Evolutionary conservation across 306 rosid genomes (phyloP).

Genomic region (Prunus dulcis): DNA sequence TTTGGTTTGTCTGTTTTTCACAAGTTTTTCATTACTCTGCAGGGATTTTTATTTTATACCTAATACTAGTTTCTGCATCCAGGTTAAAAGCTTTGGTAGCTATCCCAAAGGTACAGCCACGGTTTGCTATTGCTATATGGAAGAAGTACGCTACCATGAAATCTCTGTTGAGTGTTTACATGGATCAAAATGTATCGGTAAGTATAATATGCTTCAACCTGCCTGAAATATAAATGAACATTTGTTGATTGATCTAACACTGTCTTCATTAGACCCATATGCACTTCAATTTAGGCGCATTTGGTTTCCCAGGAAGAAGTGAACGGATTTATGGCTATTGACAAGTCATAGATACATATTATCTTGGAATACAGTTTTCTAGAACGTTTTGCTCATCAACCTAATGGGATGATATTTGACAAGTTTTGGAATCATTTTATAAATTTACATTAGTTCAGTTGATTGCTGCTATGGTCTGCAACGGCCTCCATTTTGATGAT

Average conservation of each 20-base stretch:
- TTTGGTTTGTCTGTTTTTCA: constrained; percentile 1
- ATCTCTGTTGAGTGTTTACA: constrained; percentile 71
- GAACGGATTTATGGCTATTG: not conserved
- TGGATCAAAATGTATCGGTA: constrained; percentile 77
- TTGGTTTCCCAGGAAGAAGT: not conserved
- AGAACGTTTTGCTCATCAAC: not conserved
- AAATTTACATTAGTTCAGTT: not conserved
- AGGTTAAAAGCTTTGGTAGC: constrained; percentile 96
- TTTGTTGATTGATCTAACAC: not conserved
- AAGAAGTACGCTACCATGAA: constrained; percentile 92
- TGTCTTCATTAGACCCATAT: not conserved
- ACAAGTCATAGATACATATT: not conserved
- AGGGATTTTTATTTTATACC: constrained; percentile 6
- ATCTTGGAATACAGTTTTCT: not conserved
- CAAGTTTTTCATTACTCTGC: not conserved
- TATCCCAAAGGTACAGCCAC: constrained; percentile 94
- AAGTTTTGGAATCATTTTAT: not conserved
- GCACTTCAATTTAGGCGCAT: not conserved
- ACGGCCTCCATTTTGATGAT: not conserved
- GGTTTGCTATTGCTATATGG: constrained; percentile 83
- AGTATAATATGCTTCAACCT: constrained; percentile 24
- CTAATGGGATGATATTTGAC: not conserved
- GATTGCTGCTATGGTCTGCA: not conserved
- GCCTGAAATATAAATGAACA: not conserved
- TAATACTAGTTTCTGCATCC: constrained; percentile 27